Evolutionary conservation across 495 filamentous ascomycete species (phyloP).

Genomic region (Neurospora hispaniola): DNA sequence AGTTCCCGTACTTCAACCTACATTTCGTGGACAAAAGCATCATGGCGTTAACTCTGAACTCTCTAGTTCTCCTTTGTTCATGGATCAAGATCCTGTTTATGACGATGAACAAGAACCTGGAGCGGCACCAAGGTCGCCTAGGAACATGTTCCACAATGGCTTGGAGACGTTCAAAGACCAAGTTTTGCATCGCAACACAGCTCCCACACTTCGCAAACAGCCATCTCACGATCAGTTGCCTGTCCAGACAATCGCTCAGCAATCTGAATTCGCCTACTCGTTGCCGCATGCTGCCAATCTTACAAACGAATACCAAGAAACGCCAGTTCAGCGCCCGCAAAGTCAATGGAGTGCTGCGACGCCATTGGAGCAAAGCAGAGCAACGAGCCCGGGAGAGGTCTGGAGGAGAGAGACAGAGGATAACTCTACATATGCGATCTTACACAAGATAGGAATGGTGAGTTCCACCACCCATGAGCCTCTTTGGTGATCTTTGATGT

Average conservation of each 20-base stretch:
- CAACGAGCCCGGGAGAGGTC: background rate
- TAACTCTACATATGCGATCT: conserved; percentile 4
- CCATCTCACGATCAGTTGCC: background rate
- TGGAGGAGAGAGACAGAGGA: conserved; percentile 9
- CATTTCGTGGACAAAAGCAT: background rate
- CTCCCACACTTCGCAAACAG: background rate
- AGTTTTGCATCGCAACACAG: background rate
- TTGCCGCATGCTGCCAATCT: background rate
- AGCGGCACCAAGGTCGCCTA: background rate
- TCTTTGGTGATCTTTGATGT: background rate
- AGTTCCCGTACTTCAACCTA: background rate
- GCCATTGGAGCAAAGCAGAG: background rate
- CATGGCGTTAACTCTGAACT: background rate
- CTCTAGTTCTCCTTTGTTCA: background rate
- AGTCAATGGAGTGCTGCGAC: background rate
- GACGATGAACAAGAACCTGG: background rate
- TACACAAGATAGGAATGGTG: conserved; percentile 11
- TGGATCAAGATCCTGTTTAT: background rate
- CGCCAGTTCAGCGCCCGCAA: background rate
- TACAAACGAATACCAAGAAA: background rate
- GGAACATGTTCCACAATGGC: background rate
- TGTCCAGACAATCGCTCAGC: background rate
- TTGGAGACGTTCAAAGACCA: background rate
- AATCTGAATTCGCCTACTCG: background rate
- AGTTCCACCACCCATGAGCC: background rate